A percentile compares a stretch with the other conserved stretches of the same genome.
Conservation (phyloP, 2,329 filamentous ascomycete genomes). For the Tolypocladium ophioglossoides region DNA sequence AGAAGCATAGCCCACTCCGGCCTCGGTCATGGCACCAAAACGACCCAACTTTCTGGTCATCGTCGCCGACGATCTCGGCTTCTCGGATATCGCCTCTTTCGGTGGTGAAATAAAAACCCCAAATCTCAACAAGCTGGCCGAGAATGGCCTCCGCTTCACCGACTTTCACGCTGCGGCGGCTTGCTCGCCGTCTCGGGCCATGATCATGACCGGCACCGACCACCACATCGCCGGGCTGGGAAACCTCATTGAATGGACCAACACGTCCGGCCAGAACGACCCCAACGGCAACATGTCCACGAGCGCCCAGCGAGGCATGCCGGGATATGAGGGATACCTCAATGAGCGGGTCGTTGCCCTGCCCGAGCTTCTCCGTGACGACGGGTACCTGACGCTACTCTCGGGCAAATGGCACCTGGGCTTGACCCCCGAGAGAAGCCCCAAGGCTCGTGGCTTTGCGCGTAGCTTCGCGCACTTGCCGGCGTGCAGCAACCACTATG, state of each 20-base stretch:
- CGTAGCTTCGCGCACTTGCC: conserved; percentile 49
- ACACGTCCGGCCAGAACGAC: conserved; percentile 11
- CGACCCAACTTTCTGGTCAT: conserved; percentile 14
- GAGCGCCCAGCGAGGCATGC: conserved; percentile 39
- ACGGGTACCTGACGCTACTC: conserved; percentile 50
- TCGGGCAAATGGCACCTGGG: conserved; percentile 55
- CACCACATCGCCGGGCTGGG: conserved; percentile 49
- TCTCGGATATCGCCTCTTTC: conserved; percentile 11
- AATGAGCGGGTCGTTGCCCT: conserved; percentile 48
- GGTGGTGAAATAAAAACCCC: conserved; percentile 15
- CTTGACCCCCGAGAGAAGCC: conserved; percentile 44
- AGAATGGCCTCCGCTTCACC: conserved; percentile 42
- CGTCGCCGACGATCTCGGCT: conserved; percentile 15
- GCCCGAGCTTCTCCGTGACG: conserved; percentile 46
- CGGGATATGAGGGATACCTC: conserved; percentile 53
- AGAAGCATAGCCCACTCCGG: too few relatives aligned
- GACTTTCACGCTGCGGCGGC: conserved; percentile 55
- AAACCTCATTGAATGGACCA: conserved; percentile 41
- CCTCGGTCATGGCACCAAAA: not conserved
- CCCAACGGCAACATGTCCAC: not conserved
- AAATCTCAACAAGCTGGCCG: conserved; percentile 10
- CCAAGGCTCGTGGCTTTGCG: conserved; percentile 47
- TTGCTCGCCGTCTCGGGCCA: conserved; percentile 53
- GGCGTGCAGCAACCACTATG: conserved; percentile 43
- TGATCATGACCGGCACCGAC: conserved; percentile 50